Base-by-base conservation (phyloP, 257 asterid genomes). In the Solanum neorickii region DNA sequence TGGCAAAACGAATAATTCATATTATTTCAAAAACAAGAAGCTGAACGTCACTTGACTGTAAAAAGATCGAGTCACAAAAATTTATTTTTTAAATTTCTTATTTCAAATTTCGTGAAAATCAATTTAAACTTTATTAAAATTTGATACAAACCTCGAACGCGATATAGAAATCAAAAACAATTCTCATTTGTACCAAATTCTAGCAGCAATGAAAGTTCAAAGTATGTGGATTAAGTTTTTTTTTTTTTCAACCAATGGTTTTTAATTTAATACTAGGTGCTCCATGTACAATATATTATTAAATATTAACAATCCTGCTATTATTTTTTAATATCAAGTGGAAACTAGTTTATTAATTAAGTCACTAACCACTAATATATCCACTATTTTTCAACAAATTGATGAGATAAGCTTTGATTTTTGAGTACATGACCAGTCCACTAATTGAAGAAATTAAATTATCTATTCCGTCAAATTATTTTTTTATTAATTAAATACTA, bases 371-470 rank as follows among this genome's bases (percentile, higher is more conserved):
- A 13, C 9, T 11, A 52, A 75, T 20, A 18, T 73, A 20, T 75
- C 83, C 33, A n/a, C 11, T 12, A 76, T 37, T 37, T 74, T 74
- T 76, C 56, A 76, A 76, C 83, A 76, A 39, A 12, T 75, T 75
- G 35, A 41, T 75, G 59, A 23, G 59, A 41, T 76, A n/a, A 76
- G 35, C 31, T 74, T 73, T 73, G 42, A 41, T 37, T 35, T 41
- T 76, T n/a, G 20, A 76, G 35, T 49, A 3, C 83, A 23, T 75
- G 83, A 75, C 83, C 35, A 41, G 21, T 75, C 82, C 82, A 75
- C 56, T 37, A 39, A 75, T 21, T 39, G 82, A 73, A 73, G 80
- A 73, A 72, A 72, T 72, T 72, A 35, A 72, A 16, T 35, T 18
- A 72, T 18, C 12, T 20, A 10, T 9, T 33, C 44, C 76, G 12